Percentiles rank a stretch among this genome's conserved stretches.
Conservation (phyloP, 2,329 filamentous ascomycete species). For the Alternaria arbusti region DNA sequence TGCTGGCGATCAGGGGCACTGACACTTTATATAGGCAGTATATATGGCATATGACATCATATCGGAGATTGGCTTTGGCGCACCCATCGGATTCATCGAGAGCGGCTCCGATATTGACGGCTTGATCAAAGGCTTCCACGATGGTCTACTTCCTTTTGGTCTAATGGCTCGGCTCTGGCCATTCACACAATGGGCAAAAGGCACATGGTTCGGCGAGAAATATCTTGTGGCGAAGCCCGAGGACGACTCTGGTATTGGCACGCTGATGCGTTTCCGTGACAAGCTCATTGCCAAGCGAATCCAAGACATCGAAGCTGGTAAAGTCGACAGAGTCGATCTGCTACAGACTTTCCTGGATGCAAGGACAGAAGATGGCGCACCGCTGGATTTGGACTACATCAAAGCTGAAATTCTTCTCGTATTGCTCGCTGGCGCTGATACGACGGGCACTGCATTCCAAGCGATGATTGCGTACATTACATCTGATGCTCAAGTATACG, state of each 20-base stretch:
- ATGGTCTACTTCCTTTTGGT: conserved; percentile 59
- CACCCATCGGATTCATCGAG: conserved; percentile 63
- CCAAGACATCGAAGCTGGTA: conserved; percentile 56
- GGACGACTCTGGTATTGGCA: conserved; percentile 62
- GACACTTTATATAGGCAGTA: conserved; percentile 40
- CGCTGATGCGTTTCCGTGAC: conserved; percentile 65
- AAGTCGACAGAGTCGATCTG: conserved; percentile 57
- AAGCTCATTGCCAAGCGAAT: conserved; percentile 58
- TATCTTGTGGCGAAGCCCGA: conserved; percentile 62
- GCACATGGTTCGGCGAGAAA: conserved; percentile 56
- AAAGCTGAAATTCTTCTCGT: conserved; percentile 62
- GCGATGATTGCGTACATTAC: conserved; percentile 55
- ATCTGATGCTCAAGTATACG: conserved; percentile 50
- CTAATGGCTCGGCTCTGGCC: conserved; percentile 61
- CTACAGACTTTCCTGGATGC: conserved; percentile 59
- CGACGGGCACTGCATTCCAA: conserved; percentile 60
- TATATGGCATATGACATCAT: conserved; percentile 63
- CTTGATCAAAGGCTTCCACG: conserved; percentile 62
- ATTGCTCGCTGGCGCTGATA: conserved; percentile 60
- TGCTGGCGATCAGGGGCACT: not conserved
- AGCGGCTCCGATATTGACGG: conserved; percentile 60
- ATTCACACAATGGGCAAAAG: conserved; percentile 63
- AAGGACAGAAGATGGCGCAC: conserved; percentile 49
- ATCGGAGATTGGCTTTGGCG: conserved; percentile 62
- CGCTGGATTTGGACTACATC: conserved; percentile 59